phyloP scores from a whole-genome alignment of 306 rosid genomes.

The Luffa acutangula region DNA sequence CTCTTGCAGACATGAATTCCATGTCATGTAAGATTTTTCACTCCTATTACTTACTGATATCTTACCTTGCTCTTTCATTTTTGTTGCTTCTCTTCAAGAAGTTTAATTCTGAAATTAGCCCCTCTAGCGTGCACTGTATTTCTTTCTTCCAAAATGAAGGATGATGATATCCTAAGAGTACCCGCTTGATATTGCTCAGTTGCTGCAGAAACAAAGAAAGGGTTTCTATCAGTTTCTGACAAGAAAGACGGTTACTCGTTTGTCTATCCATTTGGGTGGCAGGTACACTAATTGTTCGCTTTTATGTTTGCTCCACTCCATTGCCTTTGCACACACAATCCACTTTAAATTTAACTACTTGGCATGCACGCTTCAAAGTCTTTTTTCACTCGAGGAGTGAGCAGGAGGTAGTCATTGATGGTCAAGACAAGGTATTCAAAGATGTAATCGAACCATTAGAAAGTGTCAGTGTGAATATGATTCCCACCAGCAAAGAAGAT shows the following conservation, averaged over 20 bases:
- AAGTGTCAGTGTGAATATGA: slow-evolving; percentile 62
- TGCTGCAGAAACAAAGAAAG: slow-evolving; percentile 91
- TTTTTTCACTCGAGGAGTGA: slow-evolving; percentile 15
- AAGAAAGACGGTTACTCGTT: slow-evolving; percentile 80
- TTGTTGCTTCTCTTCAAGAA: neutral
- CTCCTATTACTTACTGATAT: neutral
- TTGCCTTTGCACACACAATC: slow-evolving; percentile 4
- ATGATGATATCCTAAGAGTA: slow-evolving; percentile 52
- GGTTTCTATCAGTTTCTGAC: slow-evolving; percentile 59
- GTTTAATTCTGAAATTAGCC: neutral
- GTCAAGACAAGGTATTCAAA: slow-evolving; percentile 96
- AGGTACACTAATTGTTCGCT: slow-evolving; percentile 35
- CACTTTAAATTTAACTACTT: slow-evolving; percentile 4
- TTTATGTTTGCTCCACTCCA: slow-evolving; percentile 13
- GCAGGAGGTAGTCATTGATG: slow-evolving; percentile 80
- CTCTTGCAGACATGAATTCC: slow-evolving; percentile 48
- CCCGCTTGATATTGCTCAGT: slow-evolving; percentile 96
- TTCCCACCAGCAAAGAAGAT: slow-evolving; percentile 65
- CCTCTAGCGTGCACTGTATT: slow-evolving; percentile 16
- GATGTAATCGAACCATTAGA: slow-evolving; percentile 93
- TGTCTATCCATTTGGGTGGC: slow-evolving; percentile 95
- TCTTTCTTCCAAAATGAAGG: slow-evolving; percentile 29
- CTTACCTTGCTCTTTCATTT: neutral
- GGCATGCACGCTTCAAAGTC: neutral
- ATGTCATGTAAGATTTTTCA: slow-evolving; percentile 53